Conservation (phyloP, 2,329 filamentous ascomycete species). For the Erysiphe neolycopersici region DNA sequence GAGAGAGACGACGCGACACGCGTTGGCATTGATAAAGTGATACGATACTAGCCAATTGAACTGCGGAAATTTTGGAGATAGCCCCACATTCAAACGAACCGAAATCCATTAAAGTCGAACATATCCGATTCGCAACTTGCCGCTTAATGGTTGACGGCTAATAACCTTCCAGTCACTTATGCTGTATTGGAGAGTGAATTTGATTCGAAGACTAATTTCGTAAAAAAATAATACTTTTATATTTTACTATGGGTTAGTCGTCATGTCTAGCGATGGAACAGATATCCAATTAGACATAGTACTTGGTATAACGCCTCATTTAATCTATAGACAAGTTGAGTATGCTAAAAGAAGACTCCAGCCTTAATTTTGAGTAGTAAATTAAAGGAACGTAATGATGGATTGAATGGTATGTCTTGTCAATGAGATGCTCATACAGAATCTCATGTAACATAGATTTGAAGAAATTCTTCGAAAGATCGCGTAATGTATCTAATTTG, state of each 20-base stretch:
- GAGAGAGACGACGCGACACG: no score
- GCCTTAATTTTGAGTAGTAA: background rate
- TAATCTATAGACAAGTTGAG: background rate
- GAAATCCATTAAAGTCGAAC: no score
- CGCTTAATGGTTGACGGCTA: no score
- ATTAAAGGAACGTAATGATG: conserved; percentile 1
- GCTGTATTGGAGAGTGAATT: no score
- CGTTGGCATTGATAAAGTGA: no score
- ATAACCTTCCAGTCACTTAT: no score
- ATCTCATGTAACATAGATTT: conserved; percentile 8
- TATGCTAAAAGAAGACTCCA: background rate
- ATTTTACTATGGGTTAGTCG: background rate
- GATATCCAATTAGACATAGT: conserved; percentile 3
- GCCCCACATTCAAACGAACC: no score
- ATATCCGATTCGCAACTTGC: no score
- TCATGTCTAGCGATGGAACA: background rate
- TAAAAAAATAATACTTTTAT: background rate
- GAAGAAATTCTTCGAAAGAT: conserved; percentile 9
- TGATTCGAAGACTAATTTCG: background rate
- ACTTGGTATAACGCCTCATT: conserved; percentile 1
- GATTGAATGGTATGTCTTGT: conserved; percentile 1
- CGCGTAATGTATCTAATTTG: conserved; percentile 9
- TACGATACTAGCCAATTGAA: no score
- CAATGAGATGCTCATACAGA: background rate
- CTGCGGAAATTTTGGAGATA: no score